Conservation (phyloP, 257 asterid genomes). For the Lavandula angustifolia region DNA sequence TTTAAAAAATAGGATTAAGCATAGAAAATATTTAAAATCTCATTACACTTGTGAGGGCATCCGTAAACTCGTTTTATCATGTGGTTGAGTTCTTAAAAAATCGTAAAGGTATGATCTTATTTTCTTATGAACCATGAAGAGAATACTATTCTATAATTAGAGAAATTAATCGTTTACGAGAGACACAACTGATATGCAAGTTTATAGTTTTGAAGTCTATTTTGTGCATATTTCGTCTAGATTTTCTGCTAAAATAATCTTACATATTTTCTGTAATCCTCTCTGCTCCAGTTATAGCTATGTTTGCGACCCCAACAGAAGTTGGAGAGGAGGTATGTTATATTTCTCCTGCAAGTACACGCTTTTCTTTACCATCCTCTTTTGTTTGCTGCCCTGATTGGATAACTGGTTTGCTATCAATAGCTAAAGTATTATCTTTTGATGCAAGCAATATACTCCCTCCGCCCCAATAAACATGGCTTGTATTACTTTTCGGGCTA, state of each 20-base stretch:
- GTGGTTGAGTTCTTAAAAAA: slow-evolving; percentile 1
- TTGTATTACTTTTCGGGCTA: too few species aligned
- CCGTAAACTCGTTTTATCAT: background rate
- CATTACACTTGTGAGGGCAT: background rate
- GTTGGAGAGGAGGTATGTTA: slow-evolving; percentile 38
- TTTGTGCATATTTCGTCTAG: background rate
- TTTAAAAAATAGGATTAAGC: slow-evolving; percentile 11
- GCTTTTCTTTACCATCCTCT: background rate
- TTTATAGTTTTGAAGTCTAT: background rate
- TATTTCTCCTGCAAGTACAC: background rate
- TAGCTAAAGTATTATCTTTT: background rate
- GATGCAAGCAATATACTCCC: too few species aligned
- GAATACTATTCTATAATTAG: background rate
- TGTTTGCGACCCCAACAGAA: slow-evolving; percentile 30
- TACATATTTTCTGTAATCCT: slow-evolving; percentile 11
- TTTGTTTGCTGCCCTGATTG: slow-evolving; percentile 17
- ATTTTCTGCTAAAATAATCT: slow-evolving; percentile 21
- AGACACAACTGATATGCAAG: slow-evolving; percentile 11
- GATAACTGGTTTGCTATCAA: background rate
- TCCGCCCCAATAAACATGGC: too few species aligned
- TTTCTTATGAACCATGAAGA: slow-evolving; percentile 15
- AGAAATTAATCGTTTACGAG: slow-evolving; percentile 4
- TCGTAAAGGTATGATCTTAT: background rate
- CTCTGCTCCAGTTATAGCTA: slow-evolving; percentile 34
- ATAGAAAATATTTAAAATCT: background rate